Base-by-base conservation (phyloP, 2,329 filamentous ascomycete genomes). In the Ramularia collo-cygni region DNA sequence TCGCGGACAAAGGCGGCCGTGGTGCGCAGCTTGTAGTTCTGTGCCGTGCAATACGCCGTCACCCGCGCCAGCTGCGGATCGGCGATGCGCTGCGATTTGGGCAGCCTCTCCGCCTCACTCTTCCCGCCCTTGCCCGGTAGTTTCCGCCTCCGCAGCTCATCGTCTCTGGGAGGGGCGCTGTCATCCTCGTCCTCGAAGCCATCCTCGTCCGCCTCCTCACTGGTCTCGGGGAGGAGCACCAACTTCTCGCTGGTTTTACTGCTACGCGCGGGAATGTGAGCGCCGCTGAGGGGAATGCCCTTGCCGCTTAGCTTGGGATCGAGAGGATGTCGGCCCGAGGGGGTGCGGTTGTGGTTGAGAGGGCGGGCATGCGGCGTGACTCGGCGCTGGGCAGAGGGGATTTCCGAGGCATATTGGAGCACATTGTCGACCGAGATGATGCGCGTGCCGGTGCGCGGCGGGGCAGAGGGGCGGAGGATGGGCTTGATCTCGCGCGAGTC, bases 171-270 rank as follows among this genome's bases (percentile, higher is more conserved):
- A 12, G 83, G 83, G 4, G 60, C 72, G 60, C 69, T 56, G 59
- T 73, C 54, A 61, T 69, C 57, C 58, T 73, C 55, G 39, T 69
- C 62, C n/a, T 58, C 60, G 27, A 77, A 76, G 38, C 76, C 72
- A 18, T 72, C 72, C 12, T 58, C 59, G 10, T 65, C 63, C 9
- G 63, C 63, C 4, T 58, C 58, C 17, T 75, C 75, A 34, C 72
- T 69, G 3, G 88, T 83, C 58, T 95, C 90, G 1, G 92, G 92
- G 10, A 98, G 74, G 26, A 96, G 71, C 0, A 98, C 92, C n/a
- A 98, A 72, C 66, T 96, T 96, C 68, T 96, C 87, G 62, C 86
- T 95, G 49, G 94, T 83, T 64, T 96, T 95, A 18, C 87, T 93
- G 27, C 88, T 93, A 38, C 92, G 77, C 4, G 86, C 83, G 0